phyloP scores from a whole-genome alignment of 805 yeast species.

The Yarrowia deformans region DNA sequence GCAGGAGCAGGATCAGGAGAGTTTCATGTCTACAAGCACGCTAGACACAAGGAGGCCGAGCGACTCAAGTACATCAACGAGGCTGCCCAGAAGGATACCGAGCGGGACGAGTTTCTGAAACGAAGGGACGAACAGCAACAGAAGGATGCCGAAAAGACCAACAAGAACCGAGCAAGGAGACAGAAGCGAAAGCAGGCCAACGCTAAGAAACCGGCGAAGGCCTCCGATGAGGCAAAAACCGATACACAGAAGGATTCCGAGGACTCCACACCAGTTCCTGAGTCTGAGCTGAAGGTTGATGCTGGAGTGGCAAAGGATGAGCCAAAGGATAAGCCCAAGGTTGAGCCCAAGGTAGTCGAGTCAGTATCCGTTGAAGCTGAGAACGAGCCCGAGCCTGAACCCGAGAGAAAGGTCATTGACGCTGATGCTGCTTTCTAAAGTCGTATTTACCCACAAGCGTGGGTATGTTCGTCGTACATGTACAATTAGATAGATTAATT shows the following conservation, averaged over 20 bases:
- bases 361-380: neutral
- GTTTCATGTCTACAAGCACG: constrained; percentile 50
- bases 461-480: neutral
- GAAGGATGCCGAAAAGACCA: constrained; percentile 47
- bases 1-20: constrained; percentile 54
- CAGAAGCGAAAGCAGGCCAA: constrained; percentile 40
- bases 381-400: neutral
- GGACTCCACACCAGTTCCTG: neutral
- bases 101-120: constrained; percentile 45
- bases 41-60: constrained; percentile 48
- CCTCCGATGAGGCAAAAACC: constrained; percentile 28
- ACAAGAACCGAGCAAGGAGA: constrained; percentile 43
- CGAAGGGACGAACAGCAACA: constrained; percentile 40
- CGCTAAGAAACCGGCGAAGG: constrained; percentile 1
- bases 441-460: no score
- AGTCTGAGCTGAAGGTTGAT: constrained; percentile 1
- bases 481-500: constrained; percentile 1
- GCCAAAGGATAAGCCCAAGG: neutral
- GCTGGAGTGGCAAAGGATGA: neutral
- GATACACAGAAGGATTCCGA: neutral
- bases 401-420: constrained; percentile 25
- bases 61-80: constrained; percentile 45
- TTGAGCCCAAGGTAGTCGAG: neutral
- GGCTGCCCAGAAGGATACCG: constrained; percentile 43
- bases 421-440: constrained; percentile 23